Evolutionary conservation across 169 alveolate genomes (phyloP), one percentile per base, ranked within the genome.

Genomic region (Plasmodium coatneyi): DNA sequence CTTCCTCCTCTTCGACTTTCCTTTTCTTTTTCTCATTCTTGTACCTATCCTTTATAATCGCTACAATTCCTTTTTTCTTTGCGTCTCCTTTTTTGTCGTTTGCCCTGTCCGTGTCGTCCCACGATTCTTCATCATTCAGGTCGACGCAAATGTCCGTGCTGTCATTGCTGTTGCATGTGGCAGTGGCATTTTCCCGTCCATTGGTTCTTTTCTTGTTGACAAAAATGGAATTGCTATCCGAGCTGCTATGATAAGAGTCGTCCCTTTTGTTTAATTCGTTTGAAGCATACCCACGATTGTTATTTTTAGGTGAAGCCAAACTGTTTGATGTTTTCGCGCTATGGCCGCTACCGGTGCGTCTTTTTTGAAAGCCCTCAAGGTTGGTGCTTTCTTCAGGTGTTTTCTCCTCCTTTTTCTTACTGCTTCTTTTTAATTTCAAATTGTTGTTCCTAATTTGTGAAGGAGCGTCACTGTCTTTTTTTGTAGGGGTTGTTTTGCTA

Each of bases 71-170:
- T 22, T 49, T 49, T 22, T 36, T 83, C 52, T 34, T 71, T 71
- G 76, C 7, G 16, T 22, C 41, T 9, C 41, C 84, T 25, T 84
- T 84, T 71, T 43, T 84, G 16, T 12, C 39, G 39, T 28, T 49
- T 72, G 19, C 46, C 39, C 25, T 84, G 7, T 84, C 74, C 32
- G 30, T 60, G 14, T 89, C 94, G 12, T 89, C 89, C 94, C 94
- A 89, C n/a, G 87, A 80, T 25, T 89, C 94, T 25, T 89, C 94
- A 60, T 89, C 94, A 60, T 89, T 56, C 71, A 89, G 19, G 28
- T 89, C 94, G 71, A 89, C 84, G 32, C 66, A 39, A 12, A 84
- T 84, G 39, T 49, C 83, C 14, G 92, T 71, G 22, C 83, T 74
- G 70, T 89, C 94, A 60, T 79, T 79, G 52, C 76, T 80, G 72